Base-by-base conservation (phyloP, 2,329 filamentous ascomycete genomes). In the Fusarium denticulatum region DNA sequence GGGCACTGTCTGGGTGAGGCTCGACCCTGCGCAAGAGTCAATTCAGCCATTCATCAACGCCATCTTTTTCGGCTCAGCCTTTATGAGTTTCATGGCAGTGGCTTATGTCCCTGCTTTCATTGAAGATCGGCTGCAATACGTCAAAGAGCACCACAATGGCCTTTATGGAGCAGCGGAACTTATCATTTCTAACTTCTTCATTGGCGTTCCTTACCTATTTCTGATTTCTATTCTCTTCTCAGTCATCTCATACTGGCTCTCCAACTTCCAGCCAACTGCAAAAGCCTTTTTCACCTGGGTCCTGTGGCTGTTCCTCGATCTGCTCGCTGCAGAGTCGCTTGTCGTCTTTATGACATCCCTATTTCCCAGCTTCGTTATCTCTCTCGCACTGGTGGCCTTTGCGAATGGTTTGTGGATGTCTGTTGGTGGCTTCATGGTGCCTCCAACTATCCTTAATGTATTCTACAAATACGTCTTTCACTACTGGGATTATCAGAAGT, bases 401-500 rank as follows among this genome's bases (percentile, higher is more conserved):
- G 92, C 93, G 28, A 97, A 97, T 81, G 94, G 94, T 0, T 85
- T 97, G 12, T 97, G 94, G 94, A 97, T 97, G 94, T 91, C 89
- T 58, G 93, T 96, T 4, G 90, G 92, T 59, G 94, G 94, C 1
- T 97, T 97, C 83, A 87, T 97, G 81, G 94, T 97, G 4, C 88
- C 90, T 7, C 90, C 91, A 7, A 88, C 85, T 3, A 88, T 91
- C 5, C 86, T 97, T 45, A 97, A 97, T 81, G 89, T 88, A 6
- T 97, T 97, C 76, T 97, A 93, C 90, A 89, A 91, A 80, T 96
- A 97, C 77, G 93, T 93, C 11, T 96, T 96, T 77, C 92, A 95
- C 79, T 97, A 95, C 81, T 95, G 95, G 79, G 93, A 97, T 80
- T 97, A 97, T 78, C 94, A 96, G 80, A 88, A 86, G 46, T 97